Evolutionary conservation across 2,329 filamentous ascomycete genomes (phyloP).

Genomic region (Penicillium expansum): DNA sequence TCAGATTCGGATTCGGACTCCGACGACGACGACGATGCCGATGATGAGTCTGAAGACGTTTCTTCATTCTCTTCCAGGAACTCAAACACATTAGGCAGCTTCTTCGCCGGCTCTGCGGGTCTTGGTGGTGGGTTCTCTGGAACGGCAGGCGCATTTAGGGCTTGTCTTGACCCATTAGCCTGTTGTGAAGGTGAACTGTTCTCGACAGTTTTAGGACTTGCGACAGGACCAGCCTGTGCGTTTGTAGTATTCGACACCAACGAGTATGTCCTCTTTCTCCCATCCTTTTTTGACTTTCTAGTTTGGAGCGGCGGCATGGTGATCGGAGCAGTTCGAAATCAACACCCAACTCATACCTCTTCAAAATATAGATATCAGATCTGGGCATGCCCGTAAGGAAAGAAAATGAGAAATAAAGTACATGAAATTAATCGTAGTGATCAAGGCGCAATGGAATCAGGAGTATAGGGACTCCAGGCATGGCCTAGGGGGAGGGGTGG

Average conservation of each 20-base stretch:
- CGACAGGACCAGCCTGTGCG: constrained; percentile 21
- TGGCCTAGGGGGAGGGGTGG: constrained; percentile 19
- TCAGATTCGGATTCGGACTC: constrained; percentile 22
- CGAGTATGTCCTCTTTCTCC: constrained; percentile 26
- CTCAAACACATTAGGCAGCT: constrained; percentile 40
- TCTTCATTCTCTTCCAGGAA: constrained; percentile 34
- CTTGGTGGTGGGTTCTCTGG: constrained; percentile 10
- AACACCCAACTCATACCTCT: constrained; percentile 14
- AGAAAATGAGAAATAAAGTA: background rate
- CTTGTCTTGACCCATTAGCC: constrained; percentile 15
- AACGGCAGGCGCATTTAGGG: constrained; percentile 18
- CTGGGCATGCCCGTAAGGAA: constrained; percentile 2
- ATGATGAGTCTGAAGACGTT: constrained; percentile 22
- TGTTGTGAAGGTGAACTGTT: constrained; percentile 17
- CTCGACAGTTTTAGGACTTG: constrained; percentile 16
- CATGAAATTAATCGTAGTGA: constrained; percentile 7
- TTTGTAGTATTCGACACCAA: constrained; percentile 24
- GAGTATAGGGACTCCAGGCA: constrained; percentile 17
- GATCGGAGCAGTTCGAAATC: constrained; percentile 17
- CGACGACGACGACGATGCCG: constrained; percentile 3
- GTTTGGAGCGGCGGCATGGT: constrained; percentile 35
- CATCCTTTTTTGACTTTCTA: constrained; percentile 31
- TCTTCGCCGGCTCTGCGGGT: constrained; percentile 17
- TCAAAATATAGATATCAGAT: constrained; percentile 4
- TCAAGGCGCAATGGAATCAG: constrained; percentile 8